These are phyloP conservation scores for Pontederia paniculata DNA, from an alignment of 176 grass and related monocot species.

Conservation along the genomic window DNA sequence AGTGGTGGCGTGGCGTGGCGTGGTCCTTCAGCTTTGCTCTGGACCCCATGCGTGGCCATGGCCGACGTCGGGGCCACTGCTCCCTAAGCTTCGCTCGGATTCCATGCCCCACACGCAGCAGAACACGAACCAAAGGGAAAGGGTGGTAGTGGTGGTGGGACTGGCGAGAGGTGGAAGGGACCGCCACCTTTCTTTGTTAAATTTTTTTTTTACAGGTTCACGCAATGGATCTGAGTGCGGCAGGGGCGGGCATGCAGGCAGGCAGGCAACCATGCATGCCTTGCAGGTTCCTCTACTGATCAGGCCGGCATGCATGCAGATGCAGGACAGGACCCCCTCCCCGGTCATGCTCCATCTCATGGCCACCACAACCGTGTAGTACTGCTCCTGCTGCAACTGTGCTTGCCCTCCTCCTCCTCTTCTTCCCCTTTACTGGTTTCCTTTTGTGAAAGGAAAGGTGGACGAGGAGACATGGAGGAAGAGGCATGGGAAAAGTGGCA, in stretches of 20 bases:
- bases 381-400: no score
- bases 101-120: neutral
- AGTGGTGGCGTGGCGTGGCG: neutral
- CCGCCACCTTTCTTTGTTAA: neutral
- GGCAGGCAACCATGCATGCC: no score
- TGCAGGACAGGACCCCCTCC: neutral
- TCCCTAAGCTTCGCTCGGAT: neutral
- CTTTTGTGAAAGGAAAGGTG: slow-evolving; percentile 7
- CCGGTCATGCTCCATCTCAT: no score
- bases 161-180: slow-evolving; percentile 6
- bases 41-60: neutral
- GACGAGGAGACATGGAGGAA: slow-evolving; percentile 24
- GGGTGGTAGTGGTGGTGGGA: neutral
- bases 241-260: neutral
- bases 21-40: no score
- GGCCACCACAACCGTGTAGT: no score
- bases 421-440: slow-evolving; percentile 13
- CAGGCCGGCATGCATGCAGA: neutral
- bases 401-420: neutral
- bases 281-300: neutral
- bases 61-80: neutral
- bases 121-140: no score
- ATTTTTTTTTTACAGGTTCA: slow-evolving; percentile 1
- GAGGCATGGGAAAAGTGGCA: slow-evolving; percentile 75
- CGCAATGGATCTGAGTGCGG: slow-evolving; percentile 10